phyloP scores from a whole-genome alignment of 225 moss, liverwort and hornwort genomes.

The Pseudoscleropodium purum region DNA sequence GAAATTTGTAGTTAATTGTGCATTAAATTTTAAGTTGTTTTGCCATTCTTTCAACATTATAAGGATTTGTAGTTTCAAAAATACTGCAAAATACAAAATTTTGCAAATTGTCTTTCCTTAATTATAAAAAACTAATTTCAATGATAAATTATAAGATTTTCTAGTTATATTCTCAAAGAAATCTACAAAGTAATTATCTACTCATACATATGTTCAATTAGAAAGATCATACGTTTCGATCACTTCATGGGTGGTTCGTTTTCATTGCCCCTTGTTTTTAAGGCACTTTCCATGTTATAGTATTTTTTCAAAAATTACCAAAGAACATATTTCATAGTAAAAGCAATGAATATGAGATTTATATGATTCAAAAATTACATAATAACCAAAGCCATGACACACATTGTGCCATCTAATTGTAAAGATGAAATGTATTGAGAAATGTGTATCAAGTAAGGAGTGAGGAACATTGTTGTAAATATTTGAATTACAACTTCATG shows the following conservation, averaged over 20 bases:
- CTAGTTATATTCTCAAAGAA: too few relatives aligned
- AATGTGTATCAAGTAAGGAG: too few relatives aligned
- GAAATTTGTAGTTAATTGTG: background rate
- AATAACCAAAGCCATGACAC: too few relatives aligned
- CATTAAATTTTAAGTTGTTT: background rate
- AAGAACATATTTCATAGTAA: rapidly evolving
- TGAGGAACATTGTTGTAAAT: background rate
- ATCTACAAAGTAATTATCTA: background rate
- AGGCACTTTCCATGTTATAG: background rate
- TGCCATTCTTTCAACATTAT: rapidly evolving
- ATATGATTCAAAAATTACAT: background rate
- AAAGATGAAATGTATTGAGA: background rate
- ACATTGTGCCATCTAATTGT: too few relatives aligned
- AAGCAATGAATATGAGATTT: background rate
- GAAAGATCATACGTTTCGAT: background rate
- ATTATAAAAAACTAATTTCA: too few relatives aligned
- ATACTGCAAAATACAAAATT: background rate
- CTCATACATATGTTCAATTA: too few relatives aligned
- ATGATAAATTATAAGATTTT: background rate
- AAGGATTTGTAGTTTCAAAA: background rate
- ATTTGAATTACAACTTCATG: too few relatives aligned
- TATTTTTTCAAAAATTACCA: background rate
- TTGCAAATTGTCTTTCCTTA: background rate
- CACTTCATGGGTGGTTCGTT: background rate
- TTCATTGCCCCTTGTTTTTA: background rate